Evolutionary conservation across 371 early-diverging fungal species (phyloP), one percentile per base, ranked within the genome.

Genomic region (Mucor indicus): DNA sequence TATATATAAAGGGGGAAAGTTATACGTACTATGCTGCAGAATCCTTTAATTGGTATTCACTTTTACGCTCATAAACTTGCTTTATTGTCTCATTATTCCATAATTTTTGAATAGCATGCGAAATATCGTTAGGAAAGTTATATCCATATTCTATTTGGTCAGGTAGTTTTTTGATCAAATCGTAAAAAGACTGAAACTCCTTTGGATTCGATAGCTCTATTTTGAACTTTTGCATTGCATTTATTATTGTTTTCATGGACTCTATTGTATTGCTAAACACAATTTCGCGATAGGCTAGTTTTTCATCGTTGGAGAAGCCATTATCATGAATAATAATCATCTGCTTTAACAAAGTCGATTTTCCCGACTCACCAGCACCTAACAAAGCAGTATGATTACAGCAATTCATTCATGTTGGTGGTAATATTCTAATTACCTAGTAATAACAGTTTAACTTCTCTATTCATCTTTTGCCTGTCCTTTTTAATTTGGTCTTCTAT

Each of bases 321-420:
- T 81, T 86, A 56, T 88, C 93, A 65, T 98, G 96, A 53, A 98
- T 98, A 38, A 95, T 78, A 66, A 90, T 89, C 95, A 98, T 96
- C 62, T 98, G 96, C 64, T 98, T 98, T 37, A 98, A 66, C 52
- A 98, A 89, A 7, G 98, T 98, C 31, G 90, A 89, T 76, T 98
- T 98, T 19, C 98, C 98, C 6, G 95, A 93, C 72, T 97, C 98
- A 50, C 96, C 96, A 19, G 96, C 93, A 51, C 98, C 96, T 93
- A 32, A 23, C 6, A 4, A 17, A 25, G 15, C 15, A 37, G 1
- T 45, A 12, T 12, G 27, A 15, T n/a, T 44, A 64, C n/a, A n/a
- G n/a, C n/a, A n/a, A n/a, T n/a, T n/a, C n/a, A n/a, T n/a, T n/a
- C n/a, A n/a, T n/a, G n/a, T n/a, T n/a, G n/a, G n/a, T n/a, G n/a